Base-by-base conservation (phyloP, 1,284 basidiomycete species). In the Trichosporon faecale region DNA sequence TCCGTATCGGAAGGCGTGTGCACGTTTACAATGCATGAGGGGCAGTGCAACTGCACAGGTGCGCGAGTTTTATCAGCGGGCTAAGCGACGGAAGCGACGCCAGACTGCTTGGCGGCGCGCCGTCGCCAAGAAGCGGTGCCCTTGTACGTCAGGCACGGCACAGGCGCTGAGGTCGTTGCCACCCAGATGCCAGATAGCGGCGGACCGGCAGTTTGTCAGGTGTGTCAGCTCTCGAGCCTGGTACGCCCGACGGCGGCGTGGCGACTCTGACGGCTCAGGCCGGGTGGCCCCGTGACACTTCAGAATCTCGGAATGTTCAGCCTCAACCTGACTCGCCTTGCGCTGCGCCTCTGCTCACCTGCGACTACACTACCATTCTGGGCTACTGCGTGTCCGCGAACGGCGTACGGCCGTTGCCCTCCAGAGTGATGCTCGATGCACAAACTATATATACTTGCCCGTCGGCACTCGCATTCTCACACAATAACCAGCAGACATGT, bases 391-490 rank as follows among this genome's bases (percentile, higher is more conserved):
- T 14, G 35, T 12, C 7, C 3, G 35, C 35, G n/a, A n/a, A n/a
- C n/a, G n/a, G 35, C 18, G 40, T 44, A 44, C 40, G 40, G 40
- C 40, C 16, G 40, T n/a, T 8, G 40, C 40, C 4, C 18, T 44
- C 40, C 40, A 16, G 40, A 44, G 5, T 33, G 18, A n/a, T 61
- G 57, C 57, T 61, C 5, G 18, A n/a, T 12, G 57, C 57, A 33
- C 29, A 29, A 61, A 33, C 57, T 61, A 61, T 61, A 61, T 61
- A 61, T 67, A 65, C 49, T 64, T 67, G 61, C 7, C 57, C 7
- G 25, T 2, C 37, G 31, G 33, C 14, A 35, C 35, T 23, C 23
- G 33, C 63, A 27, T 29, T 14, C 37, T 31, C 35, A 66, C 57
- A 61, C 61, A 33, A 31, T 27, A 18, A 61, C 57, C 35, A 57